Percentiles rank a stretch among this genome's conserved stretches.
Evolutionary conservation across 2,329 filamentous ascomycete genomes (phyloP).

Genomic region (Bipolaris victoriae): DNA sequence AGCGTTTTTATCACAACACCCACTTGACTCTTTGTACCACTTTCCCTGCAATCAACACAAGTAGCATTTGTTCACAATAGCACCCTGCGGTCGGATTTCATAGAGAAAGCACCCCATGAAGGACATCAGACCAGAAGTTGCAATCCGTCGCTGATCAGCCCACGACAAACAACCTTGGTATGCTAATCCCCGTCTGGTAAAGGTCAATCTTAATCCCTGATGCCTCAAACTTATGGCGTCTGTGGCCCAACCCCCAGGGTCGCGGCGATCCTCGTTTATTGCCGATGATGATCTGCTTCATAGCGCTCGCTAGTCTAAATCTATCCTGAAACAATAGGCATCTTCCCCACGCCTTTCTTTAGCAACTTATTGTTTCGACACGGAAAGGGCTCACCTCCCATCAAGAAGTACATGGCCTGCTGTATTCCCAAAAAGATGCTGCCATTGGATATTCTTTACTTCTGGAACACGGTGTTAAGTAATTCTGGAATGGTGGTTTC

Average conservation of each 20-base stretch:
- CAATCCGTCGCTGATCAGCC: not conserved
- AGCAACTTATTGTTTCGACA: constrained; percentile 27
- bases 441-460: not conserved
- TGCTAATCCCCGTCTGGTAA: constrained; percentile 1
- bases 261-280: constrained; percentile 23
- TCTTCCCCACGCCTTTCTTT: constrained; percentile 27
- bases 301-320: constrained; percentile 14
- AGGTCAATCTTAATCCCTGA: not conserved
- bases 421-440: constrained; percentile 4
- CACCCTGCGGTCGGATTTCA: no score
- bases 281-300: constrained; percentile 8
- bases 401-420: constrained; percentile 3
- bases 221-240: constrained; percentile 17
- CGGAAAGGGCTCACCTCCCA: constrained; percentile 7
- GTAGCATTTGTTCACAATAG: no score
- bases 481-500: not conserved
- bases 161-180: not conserved
- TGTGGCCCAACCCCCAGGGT: constrained; percentile 11
- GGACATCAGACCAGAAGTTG: not conserved
- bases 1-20: constrained; percentile 14
- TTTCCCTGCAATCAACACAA: not conserved
- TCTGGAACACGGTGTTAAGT: not conserved
- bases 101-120: not conserved
- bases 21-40: constrained; percentile 7
- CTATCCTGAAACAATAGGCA: constrained; percentile 23